A percentile compares a stretch with the other conserved stretches of the same genome.
phyloP scores from a whole-genome alignment of 257 asterid species.

The Salvia miltiorrhiza region DNA sequence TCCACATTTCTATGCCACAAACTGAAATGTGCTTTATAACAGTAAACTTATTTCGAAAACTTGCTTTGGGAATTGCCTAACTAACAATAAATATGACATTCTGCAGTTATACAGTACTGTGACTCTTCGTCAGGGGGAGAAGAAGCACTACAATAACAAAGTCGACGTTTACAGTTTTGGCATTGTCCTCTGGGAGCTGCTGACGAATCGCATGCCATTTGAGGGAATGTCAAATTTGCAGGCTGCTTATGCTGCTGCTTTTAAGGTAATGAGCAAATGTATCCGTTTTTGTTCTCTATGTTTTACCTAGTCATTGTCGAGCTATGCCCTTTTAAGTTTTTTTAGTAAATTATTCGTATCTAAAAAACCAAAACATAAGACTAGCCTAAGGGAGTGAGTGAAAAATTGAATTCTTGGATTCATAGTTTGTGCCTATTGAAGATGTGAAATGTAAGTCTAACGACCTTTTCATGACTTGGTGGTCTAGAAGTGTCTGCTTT shows the following conservation, averaged over 20 bases:
- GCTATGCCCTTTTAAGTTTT: background rate
- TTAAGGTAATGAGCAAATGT: constrained; percentile 58
- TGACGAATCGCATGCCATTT: constrained; percentile 93
- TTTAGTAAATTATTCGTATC: too few relatives aligned
- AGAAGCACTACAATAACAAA: constrained; percentile 94
- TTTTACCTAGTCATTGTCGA: background rate
- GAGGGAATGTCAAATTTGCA: constrained; percentile 99
- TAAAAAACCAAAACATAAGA: too few relatives aligned
- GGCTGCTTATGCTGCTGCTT: constrained; percentile 99
- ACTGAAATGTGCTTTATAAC: background rate
- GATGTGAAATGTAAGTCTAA: background rate
- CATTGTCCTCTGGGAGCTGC: constrained; percentile 83
- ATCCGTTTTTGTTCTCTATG: background rate
- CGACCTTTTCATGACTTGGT: background rate
- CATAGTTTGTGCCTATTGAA: background rate
- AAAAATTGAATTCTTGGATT: background rate
- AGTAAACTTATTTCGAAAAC: background rate
- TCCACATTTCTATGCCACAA: background rate
- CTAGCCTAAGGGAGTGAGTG: too few relatives aligned
- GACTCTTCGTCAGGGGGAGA: constrained; percentile 94
- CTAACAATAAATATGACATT: constrained; percentile 11
- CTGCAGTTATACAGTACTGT: constrained; percentile 97
- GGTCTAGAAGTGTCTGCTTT: background rate
- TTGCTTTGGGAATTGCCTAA: background rate
- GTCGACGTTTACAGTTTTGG: constrained; percentile 97